A percentile compares a stretch with the other conserved stretches of the same genome.
Evolutionary conservation across 2,329 filamentous ascomycete species (phyloP).

Genomic region (Verticillium nubilum): DNA sequence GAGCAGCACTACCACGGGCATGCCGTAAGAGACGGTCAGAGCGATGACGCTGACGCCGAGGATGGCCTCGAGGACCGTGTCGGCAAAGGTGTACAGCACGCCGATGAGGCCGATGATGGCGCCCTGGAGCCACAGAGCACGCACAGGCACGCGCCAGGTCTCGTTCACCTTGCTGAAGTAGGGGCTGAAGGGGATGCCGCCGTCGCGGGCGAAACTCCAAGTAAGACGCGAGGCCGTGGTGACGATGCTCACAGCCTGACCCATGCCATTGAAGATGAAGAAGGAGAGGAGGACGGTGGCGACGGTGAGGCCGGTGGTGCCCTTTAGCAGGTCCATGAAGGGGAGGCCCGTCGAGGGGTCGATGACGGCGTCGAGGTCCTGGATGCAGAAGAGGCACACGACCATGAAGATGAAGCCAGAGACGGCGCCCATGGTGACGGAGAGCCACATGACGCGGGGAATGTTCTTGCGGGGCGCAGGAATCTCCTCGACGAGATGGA

Average conservation of each 20-base stretch:
- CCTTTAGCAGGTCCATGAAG: constrained; percentile 34
- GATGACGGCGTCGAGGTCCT: constrained; percentile 30
- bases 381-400: constrained; percentile 36
- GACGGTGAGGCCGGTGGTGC: constrained; percentile 16
- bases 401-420: constrained; percentile 36
- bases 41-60: constrained; percentile 35
- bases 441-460: constrained; percentile 26
- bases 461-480: constrained; percentile 24
- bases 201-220: constrained; percentile 33
- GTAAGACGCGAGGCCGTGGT: constrained; percentile 29
- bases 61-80: constrained; percentile 35
- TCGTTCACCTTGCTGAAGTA: constrained; percentile 29
- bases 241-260: constrained; percentile 22
- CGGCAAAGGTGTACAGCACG: constrained; percentile 34
- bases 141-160: constrained; percentile 26
- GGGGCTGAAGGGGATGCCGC: constrained; percentile 25
- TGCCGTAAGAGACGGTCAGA: constrained; percentile 35
- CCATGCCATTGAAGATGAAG: constrained; percentile 18
- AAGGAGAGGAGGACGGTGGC: constrained; percentile 22
- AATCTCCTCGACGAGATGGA: constrained; percentile 27
- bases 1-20: constrained; percentile 31
- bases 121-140: constrained; percentile 17
- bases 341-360: constrained; percentile 34
- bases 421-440: constrained; percentile 33
- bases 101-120: constrained; percentile 23